Base-by-base conservation (phyloP, 495 filamentous ascomycete genomes). In the Pseudoneurospora amorphoporcata region DNA sequence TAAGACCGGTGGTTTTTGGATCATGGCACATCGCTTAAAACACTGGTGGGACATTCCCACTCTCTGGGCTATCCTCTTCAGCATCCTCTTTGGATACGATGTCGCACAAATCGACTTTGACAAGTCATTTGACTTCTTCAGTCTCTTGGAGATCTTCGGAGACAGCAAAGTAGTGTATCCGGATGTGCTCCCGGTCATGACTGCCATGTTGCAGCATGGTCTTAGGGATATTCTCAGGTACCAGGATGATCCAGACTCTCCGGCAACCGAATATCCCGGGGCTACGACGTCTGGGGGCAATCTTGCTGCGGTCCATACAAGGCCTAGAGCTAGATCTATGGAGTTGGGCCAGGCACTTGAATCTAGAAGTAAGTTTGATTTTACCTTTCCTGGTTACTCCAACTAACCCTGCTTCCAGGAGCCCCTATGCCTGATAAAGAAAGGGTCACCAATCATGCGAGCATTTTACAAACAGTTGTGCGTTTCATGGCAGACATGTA, bases 1-100 rank as follows among this genome's bases (percentile, higher is more conserved):
- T 12, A 96, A 94, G 77, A 92, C 89, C 41, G 93, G 93, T 6
- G 95, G 95, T 3, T 97, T 97, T 81, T 83, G 86, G 45, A 90
- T 97, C 69, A 89, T 98, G 88, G 90, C 90, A 47, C 85, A 92
- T 76, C 88, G 91, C 53, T 85, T 99, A 12, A 93, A 89, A 77
- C 84, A 90, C 79, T 97, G 94, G 92, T 98, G 95, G 95, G 90
- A 91, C 78, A 85, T 95, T 16, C 88, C 93, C 9, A 86, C 88
- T 8, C 79, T 98, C 39, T 99, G 96, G 96, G 89, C 91, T 8
- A 90, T 95, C 42, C 94, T 92, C 77, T 95, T 99, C 82, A 88
- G 92, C 68, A 91, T 98, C 68, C 82, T 99, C 10, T 96, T 99
- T 79, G 93, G 92, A 17, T 84, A 87, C 69, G 94, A 97, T 78